phyloP scores from a whole-genome alignment of 345 rosid species.

The Eucalyptus decipiens region DNA sequence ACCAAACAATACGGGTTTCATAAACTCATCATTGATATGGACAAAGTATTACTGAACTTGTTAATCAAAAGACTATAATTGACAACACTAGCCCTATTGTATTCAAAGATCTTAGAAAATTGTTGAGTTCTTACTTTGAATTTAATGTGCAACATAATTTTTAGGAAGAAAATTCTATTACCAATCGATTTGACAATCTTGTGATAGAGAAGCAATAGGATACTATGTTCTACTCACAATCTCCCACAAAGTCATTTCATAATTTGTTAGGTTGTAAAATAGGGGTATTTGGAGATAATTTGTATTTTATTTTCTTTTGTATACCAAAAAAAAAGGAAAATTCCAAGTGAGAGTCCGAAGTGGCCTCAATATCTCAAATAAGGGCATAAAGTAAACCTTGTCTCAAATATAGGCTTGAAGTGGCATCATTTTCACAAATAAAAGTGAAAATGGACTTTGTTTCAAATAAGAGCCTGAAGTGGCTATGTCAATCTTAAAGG shows the following conservation, averaged over 20 bases:
- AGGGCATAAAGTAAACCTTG: no score
- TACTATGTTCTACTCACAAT: not conserved
- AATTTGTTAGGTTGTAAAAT: no score
- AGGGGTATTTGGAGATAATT: not conserved
- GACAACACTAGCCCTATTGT: not conserved
- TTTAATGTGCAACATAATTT: not conserved
- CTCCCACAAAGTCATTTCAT: not conserved
- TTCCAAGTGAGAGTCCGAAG: no score
- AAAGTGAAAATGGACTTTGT: no score
- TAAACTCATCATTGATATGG: not conserved
- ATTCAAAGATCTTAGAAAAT: not conserved
- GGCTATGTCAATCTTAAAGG: no score
- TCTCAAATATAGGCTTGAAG: no score
- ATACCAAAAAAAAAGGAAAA: not conserved
- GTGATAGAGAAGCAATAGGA: not conserved
- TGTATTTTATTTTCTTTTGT: not conserved
- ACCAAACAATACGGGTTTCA: not conserved
- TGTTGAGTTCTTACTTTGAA: not conserved
- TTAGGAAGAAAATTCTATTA: not conserved
- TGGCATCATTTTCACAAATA: no score
- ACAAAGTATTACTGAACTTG: not conserved
- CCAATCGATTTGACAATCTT: not conserved
- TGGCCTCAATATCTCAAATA: no score
- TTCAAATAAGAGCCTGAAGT: no score
- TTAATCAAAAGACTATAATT: not conserved